Conservation (phyloP, 1,139 yeast species). For the Debaryomyces sp. region DNA sequence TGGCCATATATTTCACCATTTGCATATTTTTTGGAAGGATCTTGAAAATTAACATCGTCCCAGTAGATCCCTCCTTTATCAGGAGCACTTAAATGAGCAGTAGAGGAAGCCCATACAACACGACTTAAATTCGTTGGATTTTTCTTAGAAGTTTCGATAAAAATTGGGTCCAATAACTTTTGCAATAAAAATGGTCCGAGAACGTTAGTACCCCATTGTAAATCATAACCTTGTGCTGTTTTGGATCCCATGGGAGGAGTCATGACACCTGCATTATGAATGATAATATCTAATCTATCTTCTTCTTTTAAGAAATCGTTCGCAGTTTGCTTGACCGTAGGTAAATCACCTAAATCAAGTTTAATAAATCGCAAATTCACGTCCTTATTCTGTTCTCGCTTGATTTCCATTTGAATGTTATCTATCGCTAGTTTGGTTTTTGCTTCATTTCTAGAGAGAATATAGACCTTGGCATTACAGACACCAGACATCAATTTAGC, state of each 20-base stretch:
- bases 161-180: slow-evolving; percentile 43
- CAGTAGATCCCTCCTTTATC: slow-evolving; percentile 40
- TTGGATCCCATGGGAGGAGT: slow-evolving; percentile 35
- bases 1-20: slow-evolving; percentile 37
- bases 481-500: slow-evolving; percentile 36
- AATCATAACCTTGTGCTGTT: slow-evolving; percentile 29
- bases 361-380: slow-evolving; percentile 18
- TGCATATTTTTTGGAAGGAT: slow-evolving; percentile 2
- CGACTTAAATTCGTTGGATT: slow-evolving; percentile 24
- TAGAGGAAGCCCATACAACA: slow-evolving; percentile 51
- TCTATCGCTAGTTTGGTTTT: slow-evolving; percentile 30
- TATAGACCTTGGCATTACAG: slow-evolving; percentile 38
- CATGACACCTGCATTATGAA: slow-evolving; percentile 57
- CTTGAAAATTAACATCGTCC: slow-evolving; percentile 32
- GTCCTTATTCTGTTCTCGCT: slow-evolving; percentile 11
- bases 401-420: slow-evolving; percentile 22
- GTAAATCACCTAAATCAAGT: slow-evolving; percentile 50
- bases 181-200: slow-evolving; percentile 54
- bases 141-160: slow-evolving; percentile 32
- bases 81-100: slow-evolving; percentile 39
- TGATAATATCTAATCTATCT: slow-evolving; percentile 39
- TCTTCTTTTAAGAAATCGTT: slow-evolving; percentile 26
- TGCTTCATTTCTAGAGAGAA: slow-evolving; percentile 21
- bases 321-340: slow-evolving; percentile 44
- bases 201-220: slow-evolving; percentile 52